Evolutionary conservation across 805 yeast species (phyloP), one percentile per base, ranked within the genome.

Genomic region (Candida pini): DNA sequence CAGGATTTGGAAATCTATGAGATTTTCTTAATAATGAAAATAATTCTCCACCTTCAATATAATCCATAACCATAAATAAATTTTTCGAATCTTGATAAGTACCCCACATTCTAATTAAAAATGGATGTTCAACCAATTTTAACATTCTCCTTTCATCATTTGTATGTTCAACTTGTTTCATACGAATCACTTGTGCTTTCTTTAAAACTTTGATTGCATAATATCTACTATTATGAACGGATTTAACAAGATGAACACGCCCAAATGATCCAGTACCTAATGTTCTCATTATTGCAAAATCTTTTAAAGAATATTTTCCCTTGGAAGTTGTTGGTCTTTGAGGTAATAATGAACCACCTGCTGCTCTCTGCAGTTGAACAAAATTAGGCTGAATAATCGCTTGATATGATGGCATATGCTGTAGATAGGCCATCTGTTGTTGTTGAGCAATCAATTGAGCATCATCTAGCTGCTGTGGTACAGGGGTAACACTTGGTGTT

Each of bases 101-200:
- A n/a, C 81, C 81, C 81, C 81, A 75, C 79, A 75, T 73, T 37
- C 80, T 53, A 41, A 73, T 74, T 43, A 75, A 61, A 42, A 74
- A 75, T 6, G 81, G 81, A 47, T 75, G 81, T 43, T 74, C 76
- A 9, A 74, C 75, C 35, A 73, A 59, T 41, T 69, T 71, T 26
- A 75, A 58, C 74, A 75, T 75, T 44, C 79, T 58, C 37, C 81
- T 57, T 54, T 75, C 81, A 49, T 75, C 81, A 47, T 75, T 75
- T 14, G 81, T 74, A 51, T 75, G 81, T 51, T 75, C 81, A 16
- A 75, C 78, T 50, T 75, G 81, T 51, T 75, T 75, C 73, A 73
- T 72, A 45, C 69, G 72, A 9, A 75, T 73, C 31, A 75, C 78
- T 46, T 75, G 69, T 30, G 67, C 70, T 51, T 75, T 75, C 44